phyloP scores from a whole-genome alignment of 495 filamentous ascomycete species.

The Massariosphaeria phaeospora region DNA sequence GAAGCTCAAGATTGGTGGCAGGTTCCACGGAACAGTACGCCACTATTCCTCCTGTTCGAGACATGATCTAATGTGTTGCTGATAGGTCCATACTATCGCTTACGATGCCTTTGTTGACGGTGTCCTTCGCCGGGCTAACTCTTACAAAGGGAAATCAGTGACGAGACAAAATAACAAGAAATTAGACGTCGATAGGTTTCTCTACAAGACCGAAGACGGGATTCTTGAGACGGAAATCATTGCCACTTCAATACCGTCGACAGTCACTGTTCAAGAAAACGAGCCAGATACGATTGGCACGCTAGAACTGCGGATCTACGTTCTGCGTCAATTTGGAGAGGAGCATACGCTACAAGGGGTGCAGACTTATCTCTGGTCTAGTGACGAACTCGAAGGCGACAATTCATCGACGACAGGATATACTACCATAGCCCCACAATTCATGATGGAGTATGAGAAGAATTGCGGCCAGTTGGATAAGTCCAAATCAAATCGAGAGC shows the following conservation, averaged over 20 bases:
- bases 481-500: no score
- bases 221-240: constrained; percentile 8
- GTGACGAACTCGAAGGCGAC: background rate
- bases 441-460: background rate
- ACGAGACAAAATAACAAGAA: constrained; percentile 3
- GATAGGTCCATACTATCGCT: background rate
- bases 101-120: constrained; percentile 24
- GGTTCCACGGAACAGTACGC: constrained; percentile 14
- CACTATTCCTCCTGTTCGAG: background rate
- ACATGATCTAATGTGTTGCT: background rate
- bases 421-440: background rate
- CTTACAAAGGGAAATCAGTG: background rate
- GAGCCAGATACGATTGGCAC: constrained; percentile 5
- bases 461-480: background rate
- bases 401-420: background rate
- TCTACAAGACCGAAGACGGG: background rate
- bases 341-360: constrained; percentile 1
- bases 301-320: constrained; percentile 21
- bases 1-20: background rate
- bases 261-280: constrained; percentile 1
- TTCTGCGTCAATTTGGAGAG: constrained; percentile 10
- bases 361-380: background rate
- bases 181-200: constrained; percentile 4
- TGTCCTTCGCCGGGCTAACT: constrained; percentile 6
- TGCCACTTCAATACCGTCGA: background rate